A percentile compares a stretch with the other conserved stretches of the same genome.
Evolutionary conservation across 176 grass and related monocot species (phyloP).

Genomic region (Hsuehochloa calcarea): DNA sequence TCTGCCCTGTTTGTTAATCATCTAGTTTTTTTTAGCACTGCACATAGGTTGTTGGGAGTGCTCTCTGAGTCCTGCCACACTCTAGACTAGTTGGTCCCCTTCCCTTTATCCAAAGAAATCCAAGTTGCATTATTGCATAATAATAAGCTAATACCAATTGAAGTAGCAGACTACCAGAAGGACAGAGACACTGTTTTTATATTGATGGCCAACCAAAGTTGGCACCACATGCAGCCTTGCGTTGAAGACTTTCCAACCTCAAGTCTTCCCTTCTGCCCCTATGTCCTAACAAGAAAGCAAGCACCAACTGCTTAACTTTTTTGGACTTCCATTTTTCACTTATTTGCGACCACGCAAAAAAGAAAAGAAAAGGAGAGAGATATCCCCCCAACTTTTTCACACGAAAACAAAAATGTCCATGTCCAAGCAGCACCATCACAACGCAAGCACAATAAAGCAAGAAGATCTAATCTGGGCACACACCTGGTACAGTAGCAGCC

Average conservation of each 20-base stretch:
- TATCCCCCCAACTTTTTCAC: background rate
- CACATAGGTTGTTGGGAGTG: background rate
- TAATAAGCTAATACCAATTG: background rate
- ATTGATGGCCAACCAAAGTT: background rate
- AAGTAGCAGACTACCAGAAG: background rate
- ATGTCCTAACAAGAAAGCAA: background rate
- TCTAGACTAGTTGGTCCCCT: background rate
- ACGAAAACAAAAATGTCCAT: background rate
- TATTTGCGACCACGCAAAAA: background rate
- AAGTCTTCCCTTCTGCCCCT: background rate
- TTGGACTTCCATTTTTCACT: background rate
- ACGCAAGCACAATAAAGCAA: no score
- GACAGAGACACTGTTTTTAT: background rate
- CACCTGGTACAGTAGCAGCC: background rate
- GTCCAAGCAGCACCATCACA: background rate
- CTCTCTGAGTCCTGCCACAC: background rate
- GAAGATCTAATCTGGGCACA: background rate
- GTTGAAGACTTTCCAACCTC: background rate
- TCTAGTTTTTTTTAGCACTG: background rate
- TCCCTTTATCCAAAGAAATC: background rate
- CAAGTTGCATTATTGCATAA: background rate
- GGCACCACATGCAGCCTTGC: background rate
- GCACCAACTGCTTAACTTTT: background rate
- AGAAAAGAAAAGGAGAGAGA: background rate
- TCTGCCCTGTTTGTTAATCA: background rate